Percentiles rank a stretch among this genome's conserved stretches.
Conservation (phyloP, 768 basidiomycete species). For the Collybia sp. region DNA sequence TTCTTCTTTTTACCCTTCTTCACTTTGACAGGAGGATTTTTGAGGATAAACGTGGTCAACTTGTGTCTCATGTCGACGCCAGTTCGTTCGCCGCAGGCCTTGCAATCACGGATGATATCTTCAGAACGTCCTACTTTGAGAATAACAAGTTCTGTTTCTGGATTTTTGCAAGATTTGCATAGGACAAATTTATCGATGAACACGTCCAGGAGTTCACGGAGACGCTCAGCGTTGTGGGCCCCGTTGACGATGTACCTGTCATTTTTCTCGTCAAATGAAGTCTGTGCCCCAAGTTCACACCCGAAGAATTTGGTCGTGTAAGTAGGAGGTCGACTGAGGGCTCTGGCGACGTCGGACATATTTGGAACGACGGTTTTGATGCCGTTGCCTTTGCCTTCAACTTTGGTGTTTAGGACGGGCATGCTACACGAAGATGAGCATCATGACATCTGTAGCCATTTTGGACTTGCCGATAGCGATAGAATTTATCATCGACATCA, state of each 20-base stretch:
- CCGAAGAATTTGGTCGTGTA: conserved; percentile 99
- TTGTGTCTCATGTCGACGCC: conserved; percentile 96
- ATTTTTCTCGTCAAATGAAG: conserved; percentile 92
- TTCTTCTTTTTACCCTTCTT: conserved; percentile 70
- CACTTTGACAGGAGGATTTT: conserved; percentile 91
- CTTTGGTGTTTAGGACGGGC: conserved; percentile 92
- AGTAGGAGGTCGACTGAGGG: conserved; percentile 89
- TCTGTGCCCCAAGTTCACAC: conserved; percentile 97
- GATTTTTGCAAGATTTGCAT: conserved; percentile 97
- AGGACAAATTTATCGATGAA: conserved; percentile 99
- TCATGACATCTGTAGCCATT: background rate
- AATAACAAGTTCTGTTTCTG: conserved; percentile 93
- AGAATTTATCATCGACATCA: conserved; percentile 96
- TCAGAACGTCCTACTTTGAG: conserved; percentile 78
- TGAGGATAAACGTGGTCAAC: conserved; percentile 92
- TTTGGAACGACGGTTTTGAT: conserved; percentile 99
- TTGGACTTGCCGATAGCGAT: conserved; percentile 75
- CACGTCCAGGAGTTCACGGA: conserved; percentile 91
- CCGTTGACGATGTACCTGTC: conserved; percentile 99
- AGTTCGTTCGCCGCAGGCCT: conserved; percentile 94
- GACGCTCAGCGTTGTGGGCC: conserved; percentile 84
- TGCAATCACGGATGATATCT: conserved; percentile 93
- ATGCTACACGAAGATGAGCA: conserved; percentile 49
- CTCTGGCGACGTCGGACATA: conserved; percentile 96
- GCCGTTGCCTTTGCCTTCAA: conserved; percentile 98